phyloP scores from a whole-genome alignment of 148 eudicot species.

The Cornus suecica region DNA sequence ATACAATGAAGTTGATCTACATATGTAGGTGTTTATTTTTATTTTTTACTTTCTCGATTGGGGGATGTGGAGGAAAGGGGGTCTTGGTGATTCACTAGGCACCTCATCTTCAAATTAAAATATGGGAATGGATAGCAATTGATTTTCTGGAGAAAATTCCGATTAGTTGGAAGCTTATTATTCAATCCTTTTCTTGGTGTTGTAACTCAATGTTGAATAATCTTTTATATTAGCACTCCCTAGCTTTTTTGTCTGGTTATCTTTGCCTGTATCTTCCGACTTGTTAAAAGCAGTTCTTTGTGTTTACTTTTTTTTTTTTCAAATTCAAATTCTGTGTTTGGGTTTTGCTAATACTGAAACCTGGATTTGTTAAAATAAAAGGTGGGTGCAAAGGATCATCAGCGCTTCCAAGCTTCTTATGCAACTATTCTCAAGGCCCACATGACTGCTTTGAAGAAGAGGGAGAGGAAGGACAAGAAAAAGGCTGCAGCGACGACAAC shows the following conservation, averaged over 20 bases:
- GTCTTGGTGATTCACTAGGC: too few species aligned
- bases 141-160: too few species aligned
- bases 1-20: too few species aligned
- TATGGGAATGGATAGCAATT: not conserved
- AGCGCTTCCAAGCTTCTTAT: slow-evolving; percentile 89
- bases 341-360: not conserved
- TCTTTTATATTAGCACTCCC: not conserved
- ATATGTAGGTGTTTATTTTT: too few species aligned
- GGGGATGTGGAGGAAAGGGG: too few species aligned
- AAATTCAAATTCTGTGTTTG: too few species aligned
- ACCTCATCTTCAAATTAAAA: not conserved
- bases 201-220: not conserved
- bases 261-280: not conserved
- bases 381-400: slow-evolving; percentile 90
- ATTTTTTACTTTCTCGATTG: too few species aligned
- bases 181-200: not conserved
- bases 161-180: too few species aligned
- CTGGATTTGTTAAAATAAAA: slow-evolving; percentile 13
- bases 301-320: too few species aligned
- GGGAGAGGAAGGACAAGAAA: slow-evolving; percentile 83
- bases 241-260: not conserved
- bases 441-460: slow-evolving; percentile 89
- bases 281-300: not conserved
- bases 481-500: slow-evolving; percentile 59
- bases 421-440: slow-evolving; percentile 88